A percentile compares a stretch with the other conserved stretches of the same genome.
Conservation (phyloP, 495 filamentous ascomycete genomes). For the Stereocaulon alpinum region DNA sequence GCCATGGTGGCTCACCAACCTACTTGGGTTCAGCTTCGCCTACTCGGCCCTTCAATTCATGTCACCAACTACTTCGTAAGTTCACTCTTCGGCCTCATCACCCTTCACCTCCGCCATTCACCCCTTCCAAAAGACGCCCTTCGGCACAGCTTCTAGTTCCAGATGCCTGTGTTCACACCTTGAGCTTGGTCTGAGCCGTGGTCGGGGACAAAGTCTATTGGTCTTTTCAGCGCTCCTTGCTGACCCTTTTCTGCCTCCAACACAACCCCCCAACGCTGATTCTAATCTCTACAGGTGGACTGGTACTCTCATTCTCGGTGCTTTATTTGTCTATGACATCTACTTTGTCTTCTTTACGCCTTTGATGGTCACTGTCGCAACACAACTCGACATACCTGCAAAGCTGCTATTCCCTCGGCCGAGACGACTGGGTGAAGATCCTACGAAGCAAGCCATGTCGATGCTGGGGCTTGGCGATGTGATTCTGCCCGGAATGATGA, state of each 20-base stretch:
- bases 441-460: slow-evolving; percentile 42
- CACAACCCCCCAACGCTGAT: too few species aligned
- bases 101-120: too few species aligned
- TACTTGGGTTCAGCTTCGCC: slow-evolving; percentile 76
- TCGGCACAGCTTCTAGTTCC: too few species aligned
- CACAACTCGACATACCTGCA: slow-evolving; percentile 79
- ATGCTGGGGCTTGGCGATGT: slow-evolving; percentile 95
- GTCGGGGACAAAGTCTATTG: too few species aligned
- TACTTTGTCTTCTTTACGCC: slow-evolving; percentile 97
- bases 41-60: slow-evolving; percentile 74
- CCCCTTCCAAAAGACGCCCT: too few species aligned
- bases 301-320: slow-evolving; percentile 63
- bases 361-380: slow-evolving; percentile 93
- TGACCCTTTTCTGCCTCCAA: too few species aligned
- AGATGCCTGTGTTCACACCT: too few species aligned
- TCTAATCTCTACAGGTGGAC: slow-evolving; percentile 33
- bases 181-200: too few species aligned
- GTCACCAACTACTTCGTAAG: slow-evolving; percentile 74
- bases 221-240: too few species aligned
- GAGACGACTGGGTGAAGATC: slow-evolving; percentile 29
- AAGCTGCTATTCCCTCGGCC: slow-evolving; percentile 81
- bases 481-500: slow-evolving; percentile 87
- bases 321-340: slow-evolving; percentile 90
- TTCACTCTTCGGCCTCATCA: too few species aligned
- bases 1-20: slow-evolving; percentile 73